Base-by-base conservation (phyloP, 805 yeast genomes). In the Candida ipomoeae region DNA sequence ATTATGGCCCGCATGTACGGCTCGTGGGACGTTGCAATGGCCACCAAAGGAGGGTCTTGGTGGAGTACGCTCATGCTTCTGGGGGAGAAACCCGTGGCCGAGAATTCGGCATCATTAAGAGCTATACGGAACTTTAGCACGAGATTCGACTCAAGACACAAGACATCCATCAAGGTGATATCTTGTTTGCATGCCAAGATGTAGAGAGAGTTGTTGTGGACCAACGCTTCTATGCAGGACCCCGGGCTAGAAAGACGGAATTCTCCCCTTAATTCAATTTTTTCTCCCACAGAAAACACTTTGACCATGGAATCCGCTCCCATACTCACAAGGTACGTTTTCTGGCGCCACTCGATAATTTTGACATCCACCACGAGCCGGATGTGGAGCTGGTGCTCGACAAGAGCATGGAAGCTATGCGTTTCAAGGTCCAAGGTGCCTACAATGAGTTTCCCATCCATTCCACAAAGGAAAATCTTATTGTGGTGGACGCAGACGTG, bases 1-100 rank as follows among this genome's bases (percentile, higher is more conserved):
- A 87, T 63, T 1, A 89, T 75, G 11, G 87, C 55, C 55, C 96
- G 66, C 87, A 87, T 81, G 59, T 74, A 85, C 3, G 96, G 96
- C 13, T 79, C 77, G 59, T 88, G 92, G 1, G 90, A 83, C 0
- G 96, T 89, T 0, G 83, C 89, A 6, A 87, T 77, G 0, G 84
- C 82, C 14, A 85, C 60, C 21, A 73, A 55, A 0, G 71, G 69
- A 3, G 35, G 36, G n/a, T 53, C 49, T 0, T 53, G 49, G 3
- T 41, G 23, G 29, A 50, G 55, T 13, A 63, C 57, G 0, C 71
- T 53, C 6, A 81, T 65, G 8, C 67, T 57, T 74, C 80, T 73
- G 13, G 87, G 84, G 15, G 83, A 76, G 63, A 87, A 87, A 0
- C 83, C 77, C 56, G 80, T 78, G 18, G 81, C 76, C 6, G 84